Evolutionary conservation across 2,329 filamentous ascomycete genomes (phyloP), one percentile per base, ranked within the genome.

Genomic region (Fusarium annulatum): DNA sequence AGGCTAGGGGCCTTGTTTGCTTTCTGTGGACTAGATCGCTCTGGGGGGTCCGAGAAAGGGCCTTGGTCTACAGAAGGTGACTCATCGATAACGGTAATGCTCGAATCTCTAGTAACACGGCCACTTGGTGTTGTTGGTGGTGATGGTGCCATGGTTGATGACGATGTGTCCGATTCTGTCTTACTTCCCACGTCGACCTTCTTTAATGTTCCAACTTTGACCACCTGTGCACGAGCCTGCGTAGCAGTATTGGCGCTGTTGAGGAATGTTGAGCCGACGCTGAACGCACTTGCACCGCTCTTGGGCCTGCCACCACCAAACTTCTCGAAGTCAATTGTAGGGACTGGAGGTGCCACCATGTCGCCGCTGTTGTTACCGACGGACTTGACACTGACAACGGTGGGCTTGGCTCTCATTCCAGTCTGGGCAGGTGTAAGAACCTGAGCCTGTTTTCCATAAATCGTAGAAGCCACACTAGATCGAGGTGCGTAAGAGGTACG

Each of bases 371-470:
- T 87, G 77, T 85, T 90, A 63, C 86, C 87, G 26, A 88, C 88
- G 11, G 93, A 93, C 82, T 94, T 96, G 74, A 99, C 95, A 78
- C 94, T 97, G 80, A 99, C 95, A 79, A 98, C 92, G 41, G 94
- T 95, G 15, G 96, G 94, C 83, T 96, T 97, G 73, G 93, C 93
- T 69, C 95, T 91, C 80, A 96, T 93, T 66, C 94, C 93, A 59
- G 95, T 96, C 79, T 96, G 94, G 2, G 95, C 94, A 2, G 95
- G 92, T 86, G 93, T 80, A 87, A 95, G 76, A 42, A 97, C 90
- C 59, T 97, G 91, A 21, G 94, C 95, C 78, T 97, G 94, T 84
- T 95, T 96, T 74, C 94, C 93, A 80, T 98, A 98, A 60, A 97
- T 94, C 26, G 96, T 98, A 2, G 95, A 97, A 7, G 95, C 95